A percentile compares a stretch with the other conserved stretches of the same genome.
Evolutionary conservation across 768 basidiomycete species (phyloP).

Genomic region (Podaxis sp.): DNA sequence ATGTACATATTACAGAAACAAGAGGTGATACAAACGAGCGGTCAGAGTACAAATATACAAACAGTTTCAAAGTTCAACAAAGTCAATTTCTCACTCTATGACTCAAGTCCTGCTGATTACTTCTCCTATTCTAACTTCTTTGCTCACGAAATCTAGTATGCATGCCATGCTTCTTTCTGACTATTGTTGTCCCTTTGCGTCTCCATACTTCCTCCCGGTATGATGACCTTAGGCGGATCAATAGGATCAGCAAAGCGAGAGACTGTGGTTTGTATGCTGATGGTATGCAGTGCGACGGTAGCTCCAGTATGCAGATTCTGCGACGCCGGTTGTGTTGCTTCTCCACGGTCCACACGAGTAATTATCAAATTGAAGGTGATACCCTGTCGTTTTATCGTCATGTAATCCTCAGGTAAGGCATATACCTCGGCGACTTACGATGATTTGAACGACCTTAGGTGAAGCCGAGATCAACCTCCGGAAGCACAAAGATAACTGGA

Average conservation of each 20-base stretch:
- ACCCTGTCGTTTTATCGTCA: constrained; percentile 16
- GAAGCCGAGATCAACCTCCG: background rate
- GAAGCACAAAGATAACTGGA: background rate
- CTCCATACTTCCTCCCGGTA: background rate
- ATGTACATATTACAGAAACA: background rate
- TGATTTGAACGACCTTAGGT: constrained; percentile 39
- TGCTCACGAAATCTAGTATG: background rate
- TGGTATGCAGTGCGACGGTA: constrained; percentile 2
- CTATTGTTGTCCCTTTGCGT: background rate
- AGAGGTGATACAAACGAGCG: background rate
- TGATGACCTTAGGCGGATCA: background rate
- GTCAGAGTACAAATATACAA: background rate
- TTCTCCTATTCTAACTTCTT: background rate
- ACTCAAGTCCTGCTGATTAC: background rate
- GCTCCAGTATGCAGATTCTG: constrained; percentile 8
- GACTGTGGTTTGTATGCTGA: constrained; percentile 8
- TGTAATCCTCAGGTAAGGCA: background rate
- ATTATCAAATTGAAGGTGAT: constrained; percentile 28
- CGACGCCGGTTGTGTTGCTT: constrained; percentile 12
- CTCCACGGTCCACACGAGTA: constrained; percentile 20
- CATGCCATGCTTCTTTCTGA: constrained; percentile 1
- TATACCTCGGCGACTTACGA: constrained; percentile 23
- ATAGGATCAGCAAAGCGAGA: constrained; percentile 5
- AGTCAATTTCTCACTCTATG: background rate
- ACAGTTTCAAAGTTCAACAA: background rate